Conservation (phyloP, 805 yeast genomes). For the Barnettozyma sp. region DNA sequence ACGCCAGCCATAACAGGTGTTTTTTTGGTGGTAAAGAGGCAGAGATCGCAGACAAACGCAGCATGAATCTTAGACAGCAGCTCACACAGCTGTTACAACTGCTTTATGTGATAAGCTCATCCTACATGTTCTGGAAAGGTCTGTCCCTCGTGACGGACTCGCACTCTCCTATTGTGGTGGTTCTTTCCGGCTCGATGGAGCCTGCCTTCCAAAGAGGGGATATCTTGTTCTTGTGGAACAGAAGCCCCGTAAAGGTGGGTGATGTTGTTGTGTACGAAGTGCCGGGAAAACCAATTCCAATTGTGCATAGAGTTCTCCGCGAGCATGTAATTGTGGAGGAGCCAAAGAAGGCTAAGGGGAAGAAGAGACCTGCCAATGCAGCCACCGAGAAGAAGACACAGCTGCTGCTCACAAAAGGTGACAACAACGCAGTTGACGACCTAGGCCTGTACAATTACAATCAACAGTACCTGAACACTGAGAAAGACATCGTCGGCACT, state of each 20-base stretch:
- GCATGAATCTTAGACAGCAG: conserved; percentile 57
- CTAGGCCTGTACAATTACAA: conserved; percentile 73
- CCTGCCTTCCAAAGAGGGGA: conserved; percentile 99
- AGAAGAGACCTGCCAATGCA: no score
- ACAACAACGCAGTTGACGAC: conserved; percentile 90
- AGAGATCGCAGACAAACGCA: not conserved
- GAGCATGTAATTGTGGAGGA: conserved; percentile 58
- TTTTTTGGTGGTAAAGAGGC: no score
- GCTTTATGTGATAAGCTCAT: conserved; percentile 76
- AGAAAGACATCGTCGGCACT: conserved; percentile 76
- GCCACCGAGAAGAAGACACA: conserved; percentile 60
- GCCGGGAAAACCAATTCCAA: conserved; percentile 77
- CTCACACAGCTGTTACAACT: conserved; percentile 62
- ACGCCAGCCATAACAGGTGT: no score
- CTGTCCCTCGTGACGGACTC: conserved; percentile 71
- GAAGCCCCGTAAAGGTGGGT: conserved; percentile 71
- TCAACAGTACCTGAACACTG: conserved; percentile 70
- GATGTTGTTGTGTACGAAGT: conserved; percentile 92
- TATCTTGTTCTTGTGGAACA: conserved; percentile 83
- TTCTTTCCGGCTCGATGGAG: conserved; percentile 97
- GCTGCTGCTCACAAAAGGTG: conserved; percentile 86
- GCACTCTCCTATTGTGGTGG: conserved; percentile 92
- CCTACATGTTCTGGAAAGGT: conserved; percentile 88
- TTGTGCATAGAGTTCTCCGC: conserved; percentile 89
- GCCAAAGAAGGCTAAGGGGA: conserved; percentile 73